Percentiles rank a stretch among this genome's conserved stretches.
phyloP scores from a whole-genome alignment of 805 yeast genomes.

The Starmerella tilneyi region DNA sequence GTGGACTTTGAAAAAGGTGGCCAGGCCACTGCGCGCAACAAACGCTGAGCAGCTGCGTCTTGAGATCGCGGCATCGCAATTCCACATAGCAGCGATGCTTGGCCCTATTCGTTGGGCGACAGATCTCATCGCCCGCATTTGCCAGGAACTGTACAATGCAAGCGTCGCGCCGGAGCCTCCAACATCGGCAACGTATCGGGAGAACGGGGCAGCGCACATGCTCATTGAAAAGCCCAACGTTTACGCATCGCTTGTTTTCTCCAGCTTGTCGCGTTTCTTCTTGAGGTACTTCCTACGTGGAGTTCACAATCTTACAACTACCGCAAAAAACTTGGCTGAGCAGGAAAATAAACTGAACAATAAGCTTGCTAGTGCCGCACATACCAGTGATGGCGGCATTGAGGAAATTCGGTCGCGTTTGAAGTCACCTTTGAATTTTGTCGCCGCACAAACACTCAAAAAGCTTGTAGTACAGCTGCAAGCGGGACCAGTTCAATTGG shows the following conservation, averaged over 20 bases:
- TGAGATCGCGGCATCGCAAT: constrained; percentile 26
- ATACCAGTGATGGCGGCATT: constrained; percentile 26
- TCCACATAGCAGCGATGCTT: constrained; percentile 32
- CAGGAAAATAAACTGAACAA: constrained; percentile 20
- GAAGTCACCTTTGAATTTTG: constrained; percentile 9
- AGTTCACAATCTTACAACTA: constrained; percentile 28
- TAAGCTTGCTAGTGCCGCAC: constrained; percentile 23
- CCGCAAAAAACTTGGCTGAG: constrained; percentile 16
- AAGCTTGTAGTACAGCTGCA: constrained; percentile 18
- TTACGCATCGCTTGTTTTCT: constrained; percentile 30
- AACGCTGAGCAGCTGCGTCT: constrained; percentile 37
- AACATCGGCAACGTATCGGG: neutral
- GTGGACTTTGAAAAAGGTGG: constrained; percentile 45
- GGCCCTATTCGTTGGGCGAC: constrained; percentile 82
- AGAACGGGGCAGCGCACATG: constrained; percentile 1
- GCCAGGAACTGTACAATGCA: constrained; percentile 49
- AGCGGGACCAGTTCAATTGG: constrained; percentile 21
- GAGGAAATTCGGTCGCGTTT: constrained; percentile 21
- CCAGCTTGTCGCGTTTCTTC: constrained; percentile 32
- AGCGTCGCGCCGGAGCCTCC: constrained; percentile 16
- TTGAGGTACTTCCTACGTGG: constrained; percentile 33
- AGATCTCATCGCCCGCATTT: constrained; percentile 59
- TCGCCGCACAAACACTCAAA: constrained; percentile 19
- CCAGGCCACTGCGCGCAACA: constrained; percentile 18
- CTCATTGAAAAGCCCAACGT: constrained; percentile 19